Base-by-base conservation (phyloP, 805 yeast genomes). In the Candida nitratophila region DNA sequence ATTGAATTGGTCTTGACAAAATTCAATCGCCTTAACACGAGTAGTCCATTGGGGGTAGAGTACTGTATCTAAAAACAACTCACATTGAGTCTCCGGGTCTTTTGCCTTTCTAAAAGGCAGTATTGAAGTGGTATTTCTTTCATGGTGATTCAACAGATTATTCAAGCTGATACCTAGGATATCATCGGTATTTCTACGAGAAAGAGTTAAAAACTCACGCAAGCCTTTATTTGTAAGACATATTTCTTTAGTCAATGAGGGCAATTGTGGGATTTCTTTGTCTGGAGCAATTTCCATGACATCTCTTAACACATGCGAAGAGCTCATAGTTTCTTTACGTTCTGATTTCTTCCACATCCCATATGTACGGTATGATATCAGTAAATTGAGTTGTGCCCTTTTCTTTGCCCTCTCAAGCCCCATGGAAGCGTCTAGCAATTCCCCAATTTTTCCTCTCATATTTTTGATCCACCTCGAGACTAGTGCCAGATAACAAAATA, bases 41-140 rank as follows among this genome's bases (percentile, higher is more conserved):
- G 64, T 59, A n/a, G 52, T 49, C 82, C 82, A 77, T 35, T 68
- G 69, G 8, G 73, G 72, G 45, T 61, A 66, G n/a, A 77, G 43
- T 30, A 70, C 65, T 2, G 58, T 48, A 14, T 55, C 40, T 1
- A 71, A 52, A 36, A 72, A 65, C 7, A 55, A 57, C 20, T 55
- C 39, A 50, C 81, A 76, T 7, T 60, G 53, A 7, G 46, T 30
- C 16, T 30, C 16, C 15, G 38, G 31, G 0, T 52, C 37, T 6
- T 26, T 42, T 37, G 2, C 39, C 22, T 39, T 47, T 10, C 27
- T 30, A 38, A 50, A 54, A 7, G 50, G 54, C 12, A 59, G 44
- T 16, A 61, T 53, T 12, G 61, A 55, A 3, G 42, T 27, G 24
- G 46, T 46, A 9, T 40, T 31, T 16, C 37, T 29, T 27, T 59